phyloP scores from a whole-genome alignment of 2,329 filamentous ascomycete species.

The Zymoseptoria pseudotritici region DNA sequence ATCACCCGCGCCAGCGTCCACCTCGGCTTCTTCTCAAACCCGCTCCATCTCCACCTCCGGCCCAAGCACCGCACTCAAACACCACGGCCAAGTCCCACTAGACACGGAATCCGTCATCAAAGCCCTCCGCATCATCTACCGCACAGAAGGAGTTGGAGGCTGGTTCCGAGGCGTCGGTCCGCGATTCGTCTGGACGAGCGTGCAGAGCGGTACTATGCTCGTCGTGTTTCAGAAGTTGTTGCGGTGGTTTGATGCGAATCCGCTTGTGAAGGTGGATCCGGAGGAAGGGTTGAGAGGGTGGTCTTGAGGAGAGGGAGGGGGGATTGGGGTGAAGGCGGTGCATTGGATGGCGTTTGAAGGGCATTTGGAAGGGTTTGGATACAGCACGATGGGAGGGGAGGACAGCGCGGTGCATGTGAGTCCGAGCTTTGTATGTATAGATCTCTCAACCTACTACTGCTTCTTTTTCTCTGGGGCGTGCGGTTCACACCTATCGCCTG shows the following conservation, averaged over 20 bases:
- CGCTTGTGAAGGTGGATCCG: constrained; percentile 28
- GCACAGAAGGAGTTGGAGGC: constrained; percentile 75
- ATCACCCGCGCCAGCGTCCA: constrained; percentile 5
- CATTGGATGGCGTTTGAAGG: neutral
- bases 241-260: constrained; percentile 61
- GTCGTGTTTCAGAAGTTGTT: constrained; percentile 88
- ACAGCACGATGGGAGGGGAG: neutral
- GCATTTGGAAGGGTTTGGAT: neutral
- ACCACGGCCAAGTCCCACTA: constrained; percentile 69
- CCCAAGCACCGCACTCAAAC: constrained; percentile 72
- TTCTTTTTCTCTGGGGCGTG: neutral
- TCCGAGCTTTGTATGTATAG: neutral
- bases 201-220: constrained; percentile 94
- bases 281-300: constrained; percentile 18
- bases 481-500: neutral
- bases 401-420: neutral
- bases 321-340: neutral
- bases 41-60: constrained; percentile 77
- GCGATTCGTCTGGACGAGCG: constrained; percentile 89
- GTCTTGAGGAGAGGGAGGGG: neutral
- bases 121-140: constrained; percentile 80
- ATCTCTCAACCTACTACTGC: neutral
- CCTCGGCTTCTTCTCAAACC: constrained; percentile 4
- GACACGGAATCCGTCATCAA: constrained; percentile 85
- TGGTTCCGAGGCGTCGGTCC: constrained; percentile 95